These are phyloP conservation scores for Pelargonium myrrhifolium DNA, from an alignment of 441 rosid species.

Conservation along the genomic window DNA sequence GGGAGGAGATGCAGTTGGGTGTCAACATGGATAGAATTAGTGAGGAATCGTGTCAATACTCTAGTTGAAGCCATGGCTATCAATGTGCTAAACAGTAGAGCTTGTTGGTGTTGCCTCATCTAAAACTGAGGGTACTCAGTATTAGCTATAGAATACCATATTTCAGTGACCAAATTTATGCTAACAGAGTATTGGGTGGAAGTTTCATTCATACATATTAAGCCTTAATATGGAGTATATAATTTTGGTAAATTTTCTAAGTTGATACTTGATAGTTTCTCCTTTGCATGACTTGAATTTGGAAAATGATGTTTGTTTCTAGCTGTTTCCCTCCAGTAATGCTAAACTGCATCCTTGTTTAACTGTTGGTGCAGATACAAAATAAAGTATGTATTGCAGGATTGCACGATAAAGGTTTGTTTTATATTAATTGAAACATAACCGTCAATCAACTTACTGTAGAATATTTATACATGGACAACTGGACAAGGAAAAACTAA, in stretches of 20 bases:
- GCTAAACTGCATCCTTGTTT: conserved; percentile 12
- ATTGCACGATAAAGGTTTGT: conserved; percentile 86
- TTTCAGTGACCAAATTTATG: neutral
- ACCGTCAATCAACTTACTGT: neutral
- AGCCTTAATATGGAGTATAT: neutral
- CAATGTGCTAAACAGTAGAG: neutral
- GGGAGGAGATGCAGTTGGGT: neutral
- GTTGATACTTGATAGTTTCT: neutral
- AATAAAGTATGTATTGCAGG: conserved; percentile 67
- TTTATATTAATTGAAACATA: conserved; percentile 14
- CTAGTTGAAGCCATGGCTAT: neutral
- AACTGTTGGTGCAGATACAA: conserved; percentile 47
- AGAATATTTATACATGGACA: neutral
- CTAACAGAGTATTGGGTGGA: neutral
- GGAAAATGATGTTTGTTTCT: neutral
- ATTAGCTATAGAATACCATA: neutral
- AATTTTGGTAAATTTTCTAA: neutral
- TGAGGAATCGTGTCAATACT: neutral
- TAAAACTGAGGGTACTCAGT: neutral
- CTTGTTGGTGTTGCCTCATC: neutral
- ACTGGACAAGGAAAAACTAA: conserved; percentile 5
- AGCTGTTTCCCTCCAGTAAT: neutral
- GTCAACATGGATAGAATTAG: conserved; percentile 3
- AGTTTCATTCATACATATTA: neutral
- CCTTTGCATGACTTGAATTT: neutral